Conservation (phyloP, 345 rosid genomes). For the Raphanus raphanistrum region DNA sequence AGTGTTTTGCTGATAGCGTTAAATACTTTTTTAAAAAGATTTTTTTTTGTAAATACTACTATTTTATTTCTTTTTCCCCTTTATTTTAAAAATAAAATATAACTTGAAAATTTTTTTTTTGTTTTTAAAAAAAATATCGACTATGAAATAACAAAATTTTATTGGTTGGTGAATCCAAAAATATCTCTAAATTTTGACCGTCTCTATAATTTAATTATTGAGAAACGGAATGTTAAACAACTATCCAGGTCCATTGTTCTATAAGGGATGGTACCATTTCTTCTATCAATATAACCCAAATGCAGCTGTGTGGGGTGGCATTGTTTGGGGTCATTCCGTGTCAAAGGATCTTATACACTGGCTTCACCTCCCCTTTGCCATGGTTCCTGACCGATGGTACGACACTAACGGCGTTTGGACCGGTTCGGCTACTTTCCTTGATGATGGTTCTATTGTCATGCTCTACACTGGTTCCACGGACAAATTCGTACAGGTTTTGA, state of each 20-base stretch:
- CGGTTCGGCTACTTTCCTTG: slow-evolving; percentile 86
- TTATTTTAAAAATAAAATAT: too few relatives aligned
- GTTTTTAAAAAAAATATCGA: too few relatives aligned
- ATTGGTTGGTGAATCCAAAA: too few relatives aligned
- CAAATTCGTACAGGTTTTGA: slow-evolving; percentile 50
- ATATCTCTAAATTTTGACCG: not conserved
- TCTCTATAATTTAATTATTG: not conserved
- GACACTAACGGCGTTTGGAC: slow-evolving; percentile 84
- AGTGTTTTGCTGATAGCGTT: too few relatives aligned
- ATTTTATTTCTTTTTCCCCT: too few relatives aligned
- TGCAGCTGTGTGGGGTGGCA: slow-evolving; percentile 86
- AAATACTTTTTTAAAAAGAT: too few relatives aligned
- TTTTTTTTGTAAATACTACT: too few relatives aligned
- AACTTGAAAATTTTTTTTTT: too few relatives aligned
- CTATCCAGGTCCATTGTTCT: slow-evolving; percentile 71
- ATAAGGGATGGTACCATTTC: slow-evolving; percentile 93
- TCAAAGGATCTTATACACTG: slow-evolving; percentile 78
- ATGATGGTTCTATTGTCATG: slow-evolving; percentile 73
- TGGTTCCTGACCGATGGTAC: slow-evolving; percentile 85
- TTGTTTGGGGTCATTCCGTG: slow-evolving; percentile 97
- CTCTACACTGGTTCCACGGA: slow-evolving; percentile 83
- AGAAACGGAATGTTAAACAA: not conserved
- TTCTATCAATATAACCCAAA: slow-evolving; percentile 92
- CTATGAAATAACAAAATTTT: too few relatives aligned
- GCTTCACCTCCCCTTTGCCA: slow-evolving; percentile 84